Conservation (phyloP, 202 grass and related monocot genomes). For the Dendrocalamus latiflorus region DNA sequence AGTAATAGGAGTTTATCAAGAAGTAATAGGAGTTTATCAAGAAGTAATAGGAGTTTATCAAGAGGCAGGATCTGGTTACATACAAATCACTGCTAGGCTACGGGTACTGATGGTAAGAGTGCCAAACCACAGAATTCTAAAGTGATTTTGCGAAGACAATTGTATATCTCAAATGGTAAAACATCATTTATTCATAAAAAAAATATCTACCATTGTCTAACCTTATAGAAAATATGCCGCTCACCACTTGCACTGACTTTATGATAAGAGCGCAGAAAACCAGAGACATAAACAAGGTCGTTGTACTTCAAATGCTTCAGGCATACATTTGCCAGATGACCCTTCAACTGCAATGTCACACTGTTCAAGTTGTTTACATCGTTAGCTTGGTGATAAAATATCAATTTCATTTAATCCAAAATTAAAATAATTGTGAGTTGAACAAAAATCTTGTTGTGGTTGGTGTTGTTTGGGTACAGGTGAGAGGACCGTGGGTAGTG, state of each 20-base stretch:
- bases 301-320: slow-evolving; percentile 55
- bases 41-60: too few species aligned
- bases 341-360: slow-evolving; percentile 27
- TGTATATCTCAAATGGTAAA: slow-evolving; percentile 5
- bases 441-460: neutral
- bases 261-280: slow-evolving; percentile 40
- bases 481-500: too few species aligned
- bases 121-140: neutral
- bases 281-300: slow-evolving; percentile 66
- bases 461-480: too few species aligned
- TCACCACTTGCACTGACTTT: slow-evolving; percentile 32
- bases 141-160: neutral
- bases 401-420: neutral
- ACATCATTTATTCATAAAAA: neutral
- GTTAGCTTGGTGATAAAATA: neutral
- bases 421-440: neutral
- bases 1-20: too few species aligned
- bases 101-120: neutral
- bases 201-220: slow-evolving; percentile 7
- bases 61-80: neutral
- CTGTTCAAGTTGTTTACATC: slow-evolving; percentile 42
- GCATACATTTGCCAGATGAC: slow-evolving; percentile 45
- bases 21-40: too few species aligned
- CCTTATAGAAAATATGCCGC: slow-evolving; percentile 42
- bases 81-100: neutral